These are phyloP conservation scores for Ananas comosus DNA, from an alignment of 176 grass and related monocot species.

Conservation along the genomic window DNA sequence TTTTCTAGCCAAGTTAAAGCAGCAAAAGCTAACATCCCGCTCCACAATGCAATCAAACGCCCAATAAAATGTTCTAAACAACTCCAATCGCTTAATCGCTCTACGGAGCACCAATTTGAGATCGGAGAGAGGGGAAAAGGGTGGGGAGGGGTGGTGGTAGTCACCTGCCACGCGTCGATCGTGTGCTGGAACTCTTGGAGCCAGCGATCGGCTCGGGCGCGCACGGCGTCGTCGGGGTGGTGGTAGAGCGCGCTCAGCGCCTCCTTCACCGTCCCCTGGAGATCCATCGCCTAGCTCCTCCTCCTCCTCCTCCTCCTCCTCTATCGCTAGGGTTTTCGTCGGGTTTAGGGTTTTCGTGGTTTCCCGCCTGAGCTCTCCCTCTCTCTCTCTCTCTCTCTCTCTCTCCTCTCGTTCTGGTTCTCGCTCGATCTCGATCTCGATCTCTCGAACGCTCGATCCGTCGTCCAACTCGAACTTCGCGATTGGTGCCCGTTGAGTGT, in stretches of 20 bases:
- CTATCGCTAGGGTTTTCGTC: not conserved
- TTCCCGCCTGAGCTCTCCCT: not conserved
- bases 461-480: not conserved
- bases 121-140: conserved; percentile 6
- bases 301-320: not conserved
- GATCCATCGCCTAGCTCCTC: conserved; percentile 37
- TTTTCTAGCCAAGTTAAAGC: not conserved
- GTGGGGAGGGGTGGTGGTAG: not conserved
- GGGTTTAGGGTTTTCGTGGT: not conserved
- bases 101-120: not conserved
- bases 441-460: not conserved
- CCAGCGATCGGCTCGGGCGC: conserved; percentile 70
- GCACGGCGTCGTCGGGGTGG: conserved; percentile 49
- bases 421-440: not conserved
- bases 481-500: not conserved
- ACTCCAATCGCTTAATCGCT: not conserved
- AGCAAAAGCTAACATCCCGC: not conserved
- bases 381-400: not conserved
- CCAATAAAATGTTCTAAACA: too few species aligned
- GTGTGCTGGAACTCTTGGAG: conserved; percentile 97
- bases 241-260: conserved; percentile 73
- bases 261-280: conserved; percentile 82
- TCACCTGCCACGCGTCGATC: conserved; percentile 96
- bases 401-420: not conserved
- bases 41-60: too few species aligned